A percentile compares a stretch with the other conserved stretches of the same genome.
These are phyloP conservation scores for Phialocephala sp. DNA, from an alignment of 2,329 filamentous ascomycete species.

Conservation along the genomic window DNA sequence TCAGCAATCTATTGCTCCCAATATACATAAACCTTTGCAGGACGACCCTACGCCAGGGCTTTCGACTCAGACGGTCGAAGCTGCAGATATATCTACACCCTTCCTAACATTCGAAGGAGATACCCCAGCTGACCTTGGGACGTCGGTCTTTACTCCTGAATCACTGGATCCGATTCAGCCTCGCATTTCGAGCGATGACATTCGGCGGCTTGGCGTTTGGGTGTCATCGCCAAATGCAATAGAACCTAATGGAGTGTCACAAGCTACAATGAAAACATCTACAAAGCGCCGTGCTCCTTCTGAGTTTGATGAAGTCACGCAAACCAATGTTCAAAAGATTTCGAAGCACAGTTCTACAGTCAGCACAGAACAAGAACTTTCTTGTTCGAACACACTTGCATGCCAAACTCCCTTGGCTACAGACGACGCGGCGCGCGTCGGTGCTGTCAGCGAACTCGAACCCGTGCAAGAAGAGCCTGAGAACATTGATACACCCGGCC, in stretches of 20 bases:
- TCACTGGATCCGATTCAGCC: neutral
- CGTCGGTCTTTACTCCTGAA: neutral
- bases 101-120: neutral
- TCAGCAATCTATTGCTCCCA: neutral
- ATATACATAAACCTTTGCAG: neutral
- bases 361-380: neutral
- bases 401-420: neutral
- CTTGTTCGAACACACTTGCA: neutral
- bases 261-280: neutral
- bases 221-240: neutral
- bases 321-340: neutral
- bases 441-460: neutral
- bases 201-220: neutral
- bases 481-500: too few relatives aligned
- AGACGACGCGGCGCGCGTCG: neutral
- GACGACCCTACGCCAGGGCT: neutral
- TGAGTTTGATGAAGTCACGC: neutral
- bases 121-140: neutral
- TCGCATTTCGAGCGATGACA: neutral
- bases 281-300: conserved; percentile 4
- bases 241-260: neutral
- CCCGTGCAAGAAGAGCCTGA: neutral
- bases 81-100: neutral
- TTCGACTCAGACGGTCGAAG: neutral
- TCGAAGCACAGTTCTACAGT: neutral